These are phyloP conservation scores for Solanum chacoense DNA, from an alignment of 305 asterid genomes.

Conservation along the genomic window DNA sequence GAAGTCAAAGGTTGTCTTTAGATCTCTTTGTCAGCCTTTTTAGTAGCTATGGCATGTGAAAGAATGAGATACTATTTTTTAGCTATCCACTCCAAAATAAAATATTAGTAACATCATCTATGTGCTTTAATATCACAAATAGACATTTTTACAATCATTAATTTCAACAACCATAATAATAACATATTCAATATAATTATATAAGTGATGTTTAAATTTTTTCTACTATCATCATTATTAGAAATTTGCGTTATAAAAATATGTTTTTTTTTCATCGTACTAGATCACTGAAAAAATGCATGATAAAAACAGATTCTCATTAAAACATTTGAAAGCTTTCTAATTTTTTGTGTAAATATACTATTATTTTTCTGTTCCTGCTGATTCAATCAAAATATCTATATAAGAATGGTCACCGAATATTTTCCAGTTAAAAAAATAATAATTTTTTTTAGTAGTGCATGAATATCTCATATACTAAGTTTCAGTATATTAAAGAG, in stretches of 20 bases:
- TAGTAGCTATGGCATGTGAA: neutral
- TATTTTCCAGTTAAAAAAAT: neutral
- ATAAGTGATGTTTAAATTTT: neutral
- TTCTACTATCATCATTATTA: neutral
- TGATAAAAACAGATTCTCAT: neutral
- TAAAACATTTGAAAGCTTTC: neutral
- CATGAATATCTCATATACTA: neutral
- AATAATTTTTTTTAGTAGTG: neutral
- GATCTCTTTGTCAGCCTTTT: neutral
- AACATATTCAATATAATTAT: neutral
- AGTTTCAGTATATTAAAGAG: neutral
- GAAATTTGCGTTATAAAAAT: neutral
- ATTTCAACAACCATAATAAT: neutral
- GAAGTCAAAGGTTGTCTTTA: neutral
- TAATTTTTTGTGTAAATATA: neutral
- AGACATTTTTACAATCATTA: neutral
- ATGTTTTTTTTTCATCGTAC: neutral
- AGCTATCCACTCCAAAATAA: neutral
- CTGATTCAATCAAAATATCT: neutral
- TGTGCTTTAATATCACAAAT: neutral
- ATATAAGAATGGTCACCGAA: accelerated
- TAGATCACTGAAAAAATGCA: neutral
- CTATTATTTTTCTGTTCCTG: neutral
- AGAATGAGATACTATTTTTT: neutral
- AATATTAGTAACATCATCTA: neutral